Evolutionary conservation across 495 filamentous ascomycete species (phyloP).

Genomic region (Penicillium egyptiacum): DNA sequence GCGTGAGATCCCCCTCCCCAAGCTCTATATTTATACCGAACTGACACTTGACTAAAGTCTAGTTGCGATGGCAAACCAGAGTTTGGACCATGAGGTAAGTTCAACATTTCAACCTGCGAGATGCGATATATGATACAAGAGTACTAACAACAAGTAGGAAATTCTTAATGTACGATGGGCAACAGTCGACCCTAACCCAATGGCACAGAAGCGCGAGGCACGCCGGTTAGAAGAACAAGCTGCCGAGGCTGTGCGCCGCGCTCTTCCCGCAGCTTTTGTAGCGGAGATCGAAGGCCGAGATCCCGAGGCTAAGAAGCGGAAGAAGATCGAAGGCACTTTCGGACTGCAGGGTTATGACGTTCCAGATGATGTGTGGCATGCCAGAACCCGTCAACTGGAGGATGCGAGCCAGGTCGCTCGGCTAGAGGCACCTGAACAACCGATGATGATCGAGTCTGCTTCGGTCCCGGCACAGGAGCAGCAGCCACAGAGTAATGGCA

Average conservation of each 20-base stretch:
- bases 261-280: constrained; percentile 88
- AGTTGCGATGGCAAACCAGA: constrained; percentile 88
- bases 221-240: constrained; percentile 92
- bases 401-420: constrained; percentile 35
- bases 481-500: constrained; percentile 52
- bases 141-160: constrained; percentile 48
- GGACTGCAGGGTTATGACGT: constrained; percentile 90
- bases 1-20: constrained; percentile 37
- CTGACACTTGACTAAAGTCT: constrained; percentile 37
- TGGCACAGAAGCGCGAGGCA: constrained; percentile 91
- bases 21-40: background rate
- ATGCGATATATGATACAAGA: background rate
- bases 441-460: constrained; percentile 45
- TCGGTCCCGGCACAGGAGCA: constrained; percentile 17
- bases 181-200: constrained; percentile 92
- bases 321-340: constrained; percentile 87
- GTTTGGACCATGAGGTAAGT: constrained; percentile 64
- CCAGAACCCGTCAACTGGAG: constrained; percentile 55
- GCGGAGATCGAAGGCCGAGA: constrained; percentile 92
- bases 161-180: constrained; percentile 97
- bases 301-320: constrained; percentile 77
- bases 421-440: constrained; percentile 46
- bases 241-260: constrained; percentile 89
- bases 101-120: background rate
- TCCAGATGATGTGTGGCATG: constrained; percentile 92